A percentile compares a stretch with the other conserved stretches of the same genome.
Evolutionary conservation across 768 basidiomycete species (phyloP).

Genomic region (Arthromyces matolae): DNA sequence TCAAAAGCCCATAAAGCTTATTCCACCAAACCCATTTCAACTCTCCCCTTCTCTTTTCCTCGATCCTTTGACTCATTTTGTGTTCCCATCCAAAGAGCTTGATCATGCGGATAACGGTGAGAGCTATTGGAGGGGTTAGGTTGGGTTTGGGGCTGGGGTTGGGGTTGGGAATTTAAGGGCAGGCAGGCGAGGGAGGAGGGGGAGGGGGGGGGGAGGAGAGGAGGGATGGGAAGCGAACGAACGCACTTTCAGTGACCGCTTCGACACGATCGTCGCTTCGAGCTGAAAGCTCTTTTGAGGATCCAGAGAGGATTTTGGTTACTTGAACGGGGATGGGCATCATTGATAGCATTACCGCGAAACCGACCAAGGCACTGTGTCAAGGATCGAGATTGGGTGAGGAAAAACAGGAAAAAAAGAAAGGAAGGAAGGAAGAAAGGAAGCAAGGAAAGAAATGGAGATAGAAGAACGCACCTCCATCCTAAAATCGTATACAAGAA

Average conservation of each 20-base stretch:
- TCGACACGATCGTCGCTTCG: conserved; percentile 56
- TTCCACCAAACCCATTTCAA: conserved; percentile 47
- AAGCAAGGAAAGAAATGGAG: too few species aligned
- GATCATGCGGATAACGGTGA: conserved; percentile 58
- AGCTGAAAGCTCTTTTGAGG: conserved; percentile 45
- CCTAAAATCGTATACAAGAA: conserved; percentile 44
- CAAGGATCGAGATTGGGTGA: too few species aligned
- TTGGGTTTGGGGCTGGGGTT: too few species aligned
- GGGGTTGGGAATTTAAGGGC: neutral
- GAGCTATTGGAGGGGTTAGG: too few species aligned
- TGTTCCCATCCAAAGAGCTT: conserved; percentile 69
- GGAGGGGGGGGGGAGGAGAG: neutral
- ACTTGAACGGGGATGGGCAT: conserved; percentile 55
- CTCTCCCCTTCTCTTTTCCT: conserved; percentile 56
- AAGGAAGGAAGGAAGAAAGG: too few species aligned
- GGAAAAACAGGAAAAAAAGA: too few species aligned
- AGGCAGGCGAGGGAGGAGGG: conserved; percentile 10
- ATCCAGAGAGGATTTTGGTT: conserved; percentile 38
- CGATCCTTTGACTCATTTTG: conserved; percentile 47
- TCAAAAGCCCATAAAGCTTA: conserved; percentile 45
- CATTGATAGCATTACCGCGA: conserved; percentile 43
- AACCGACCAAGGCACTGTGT: conserved; percentile 58
- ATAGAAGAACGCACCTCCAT: conserved; percentile 34
- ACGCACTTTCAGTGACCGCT: conserved; percentile 52
- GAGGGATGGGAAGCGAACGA: too few species aligned